Evolutionary conservation across 2,329 filamentous ascomycete genomes (phyloP).

Genomic region (Fusarium pininemorale): DNA sequence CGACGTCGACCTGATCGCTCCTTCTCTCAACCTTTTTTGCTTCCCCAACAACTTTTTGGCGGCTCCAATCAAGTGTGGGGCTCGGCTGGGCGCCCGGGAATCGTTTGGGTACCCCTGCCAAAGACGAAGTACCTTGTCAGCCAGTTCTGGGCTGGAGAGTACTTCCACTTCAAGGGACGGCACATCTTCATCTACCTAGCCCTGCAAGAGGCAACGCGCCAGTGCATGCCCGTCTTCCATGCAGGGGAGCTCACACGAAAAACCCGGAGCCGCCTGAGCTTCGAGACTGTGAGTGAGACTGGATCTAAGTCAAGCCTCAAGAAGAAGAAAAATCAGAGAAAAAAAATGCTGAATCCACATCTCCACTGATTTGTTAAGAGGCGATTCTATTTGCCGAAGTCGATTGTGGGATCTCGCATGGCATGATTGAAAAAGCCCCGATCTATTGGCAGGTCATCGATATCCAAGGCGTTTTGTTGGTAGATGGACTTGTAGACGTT

Average conservation of each 20-base stretch:
- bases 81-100: neutral
- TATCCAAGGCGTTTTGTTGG: neutral
- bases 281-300: neutral
- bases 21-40: slow-evolving; percentile 38
- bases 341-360: neutral
- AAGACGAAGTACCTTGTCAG: neutral
- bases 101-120: slow-evolving; percentile 14
- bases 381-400: slow-evolving; percentile 2
- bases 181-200: slow-evolving; percentile 25
- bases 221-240: slow-evolving; percentile 28
- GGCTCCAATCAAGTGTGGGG: slow-evolving; percentile 36
- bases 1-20: slow-evolving; percentile 27
- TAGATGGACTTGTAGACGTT: neutral
- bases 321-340: neutral
- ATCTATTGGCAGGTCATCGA: neutral
- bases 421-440: neutral
- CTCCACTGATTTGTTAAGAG: slow-evolving; percentile 16
- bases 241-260: slow-evolving; percentile 33
- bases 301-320: neutral
- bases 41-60: slow-evolving; percentile 46
- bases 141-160: neutral
- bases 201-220: slow-evolving; percentile 20
- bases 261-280: slow-evolving; percentile 24
- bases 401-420: slow-evolving; percentile 1
- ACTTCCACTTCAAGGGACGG: slow-evolving; percentile 5